Evolutionary conservation across 257 asterid genomes (phyloP).

Genomic region (Anisodus acutangulus): DNA sequence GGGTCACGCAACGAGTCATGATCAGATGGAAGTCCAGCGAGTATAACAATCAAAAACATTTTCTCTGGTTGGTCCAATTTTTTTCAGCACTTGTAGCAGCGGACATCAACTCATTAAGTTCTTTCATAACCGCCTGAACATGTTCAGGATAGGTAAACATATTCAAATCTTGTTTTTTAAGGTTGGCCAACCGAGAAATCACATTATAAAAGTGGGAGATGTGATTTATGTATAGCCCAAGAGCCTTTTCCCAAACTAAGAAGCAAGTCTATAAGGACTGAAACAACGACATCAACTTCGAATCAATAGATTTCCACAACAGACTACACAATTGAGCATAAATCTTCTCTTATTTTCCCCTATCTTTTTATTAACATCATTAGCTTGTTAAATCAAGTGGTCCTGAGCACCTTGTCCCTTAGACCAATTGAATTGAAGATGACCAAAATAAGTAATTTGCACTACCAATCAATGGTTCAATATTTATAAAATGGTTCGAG

Average conservation of each 20-base stretch:
- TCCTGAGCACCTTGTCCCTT: no score
- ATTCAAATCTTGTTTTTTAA: not conserved
- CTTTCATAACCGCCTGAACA: not conserved
- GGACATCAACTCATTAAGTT: not conserved
- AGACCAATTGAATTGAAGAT: no score
- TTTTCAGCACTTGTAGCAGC: not conserved
- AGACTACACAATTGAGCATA: not conserved
- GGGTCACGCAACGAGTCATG: not conserved
- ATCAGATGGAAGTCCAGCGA: not conserved
- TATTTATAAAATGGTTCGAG: no score
- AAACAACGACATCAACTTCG: not conserved
- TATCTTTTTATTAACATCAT: no score
- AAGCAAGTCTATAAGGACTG: not conserved
- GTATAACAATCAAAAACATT: not conserved
- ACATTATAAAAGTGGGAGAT: not conserved
- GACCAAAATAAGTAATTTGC: no score
- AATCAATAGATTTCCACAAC: not conserved
- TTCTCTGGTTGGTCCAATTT: not conserved
- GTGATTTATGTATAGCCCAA: not conserved
- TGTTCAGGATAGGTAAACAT: not conserved
- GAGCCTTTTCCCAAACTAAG: not conserved
- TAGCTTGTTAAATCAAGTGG: no score
- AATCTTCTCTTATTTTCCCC: not conserved
- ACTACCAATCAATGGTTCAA: no score
- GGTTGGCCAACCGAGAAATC: not conserved